Evolutionary conservation across 2,329 filamentous ascomycete genomes (phyloP).

Genomic region (Podosphaera fusca): DNA sequence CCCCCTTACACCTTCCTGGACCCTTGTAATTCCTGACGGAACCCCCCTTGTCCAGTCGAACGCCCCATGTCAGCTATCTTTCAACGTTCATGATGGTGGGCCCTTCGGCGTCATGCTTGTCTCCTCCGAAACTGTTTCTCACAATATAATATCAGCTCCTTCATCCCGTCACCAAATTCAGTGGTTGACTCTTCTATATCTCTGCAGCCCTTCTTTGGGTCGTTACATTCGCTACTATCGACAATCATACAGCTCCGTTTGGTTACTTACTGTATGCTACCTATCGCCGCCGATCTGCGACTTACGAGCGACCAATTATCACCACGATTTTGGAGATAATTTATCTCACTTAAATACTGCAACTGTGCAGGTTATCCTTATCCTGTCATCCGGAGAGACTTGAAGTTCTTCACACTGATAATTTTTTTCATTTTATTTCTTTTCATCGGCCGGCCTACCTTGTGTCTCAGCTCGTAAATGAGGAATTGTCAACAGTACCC

Average conservation of each 20-base stretch:
- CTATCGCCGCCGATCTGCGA: neutral
- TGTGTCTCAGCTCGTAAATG: constrained; percentile 1
- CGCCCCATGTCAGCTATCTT: constrained; percentile 6
- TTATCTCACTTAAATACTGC: neutral
- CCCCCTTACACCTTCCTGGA: neutral
- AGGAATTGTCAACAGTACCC: constrained; percentile 3
- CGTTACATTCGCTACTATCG: constrained; percentile 9
- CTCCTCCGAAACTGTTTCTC: constrained; percentile 2
- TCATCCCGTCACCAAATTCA: constrained; percentile 3
- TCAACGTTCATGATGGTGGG: constrained; percentile 6
- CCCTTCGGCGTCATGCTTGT: constrained; percentile 8
- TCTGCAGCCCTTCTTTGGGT: neutral
- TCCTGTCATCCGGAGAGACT: neutral
- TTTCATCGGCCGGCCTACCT: neutral
- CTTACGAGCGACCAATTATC: neutral
- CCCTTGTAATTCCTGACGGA: neutral
- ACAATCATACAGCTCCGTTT: neutral
- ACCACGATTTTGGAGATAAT: neutral
- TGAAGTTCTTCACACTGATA: neutral
- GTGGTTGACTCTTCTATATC: neutral
- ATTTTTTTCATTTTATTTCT: neutral
- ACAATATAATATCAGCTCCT: constrained; percentile 12
- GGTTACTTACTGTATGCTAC: neutral
- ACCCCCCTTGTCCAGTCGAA: constrained; percentile 1
- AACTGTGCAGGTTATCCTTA: no score